Evolutionary conservation across 208 protist genomes (phyloP).

Genomic region (Trypanosoma theileri): DNA sequence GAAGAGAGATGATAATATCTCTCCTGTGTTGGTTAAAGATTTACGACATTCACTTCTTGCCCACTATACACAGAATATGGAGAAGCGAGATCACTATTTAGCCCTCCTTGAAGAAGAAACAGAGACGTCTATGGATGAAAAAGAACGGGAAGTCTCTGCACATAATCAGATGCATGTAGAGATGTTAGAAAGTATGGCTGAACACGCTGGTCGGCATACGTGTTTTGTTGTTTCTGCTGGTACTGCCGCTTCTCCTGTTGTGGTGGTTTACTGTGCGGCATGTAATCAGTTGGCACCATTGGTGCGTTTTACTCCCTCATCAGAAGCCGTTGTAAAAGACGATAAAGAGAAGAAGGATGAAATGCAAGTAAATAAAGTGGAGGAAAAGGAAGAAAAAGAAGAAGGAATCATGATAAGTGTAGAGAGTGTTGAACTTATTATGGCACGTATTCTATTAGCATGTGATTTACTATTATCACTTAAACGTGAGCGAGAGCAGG

Average conservation of each 20-base stretch:
- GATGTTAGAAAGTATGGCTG: slow-evolving; percentile 45
- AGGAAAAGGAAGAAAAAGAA: neutral
- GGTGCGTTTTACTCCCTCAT: slow-evolving; percentile 19
- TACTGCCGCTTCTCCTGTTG: slow-evolving; percentile 37
- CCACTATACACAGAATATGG: slow-evolving; percentile 24
- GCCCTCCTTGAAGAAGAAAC: slow-evolving; percentile 32
- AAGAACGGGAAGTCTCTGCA: slow-evolving; percentile 20
- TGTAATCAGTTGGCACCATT: slow-evolving; percentile 59
- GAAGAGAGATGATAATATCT: too few species aligned
- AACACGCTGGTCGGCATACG: slow-evolving; percentile 43
- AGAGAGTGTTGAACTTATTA: slow-evolving; percentile 20
- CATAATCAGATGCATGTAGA: slow-evolving; percentile 26
- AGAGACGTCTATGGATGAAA: slow-evolving; percentile 20
- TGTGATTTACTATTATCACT: slow-evolving; percentile 19
- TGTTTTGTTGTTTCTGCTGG: slow-evolving; percentile 59
- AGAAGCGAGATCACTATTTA: slow-evolving; percentile 25
- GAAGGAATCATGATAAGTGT: slow-evolving; percentile 7
- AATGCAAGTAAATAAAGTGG: neutral
- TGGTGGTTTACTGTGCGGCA: slow-evolving; percentile 56
- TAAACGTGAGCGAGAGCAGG: neutral
- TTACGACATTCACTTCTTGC: slow-evolving; percentile 2
- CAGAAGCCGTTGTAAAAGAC: neutral
- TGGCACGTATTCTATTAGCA: slow-evolving; percentile 22
- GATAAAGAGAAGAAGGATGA: too few species aligned
- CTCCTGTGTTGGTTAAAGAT: neutral